Evolutionary conservation across 2,329 filamentous ascomycete species (phyloP).

Genomic region (Paecilomyces dactylethromorphus): DNA sequence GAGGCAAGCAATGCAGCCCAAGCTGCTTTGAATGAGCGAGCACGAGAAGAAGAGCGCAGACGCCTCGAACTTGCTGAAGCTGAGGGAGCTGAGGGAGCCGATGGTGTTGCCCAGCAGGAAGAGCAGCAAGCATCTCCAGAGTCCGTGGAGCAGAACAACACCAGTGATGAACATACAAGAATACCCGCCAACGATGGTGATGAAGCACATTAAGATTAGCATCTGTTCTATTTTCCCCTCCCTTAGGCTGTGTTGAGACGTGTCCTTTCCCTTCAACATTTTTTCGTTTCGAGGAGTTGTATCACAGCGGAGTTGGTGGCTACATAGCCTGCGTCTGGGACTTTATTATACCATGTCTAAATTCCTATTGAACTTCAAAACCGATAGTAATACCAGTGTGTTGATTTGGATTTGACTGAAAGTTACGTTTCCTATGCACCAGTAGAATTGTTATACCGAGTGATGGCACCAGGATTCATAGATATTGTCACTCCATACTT

Average conservation of each 20-base stretch:
- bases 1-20: constrained; percentile 48
- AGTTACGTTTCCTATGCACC: neutral
- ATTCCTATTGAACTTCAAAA: neutral
- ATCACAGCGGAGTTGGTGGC: neutral
- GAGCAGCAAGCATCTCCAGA: neutral
- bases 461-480: too few species aligned
- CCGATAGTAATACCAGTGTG: neutral
- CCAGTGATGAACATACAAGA: neutral
- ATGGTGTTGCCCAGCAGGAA: constrained; percentile 5
- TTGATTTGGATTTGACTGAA: neutral
- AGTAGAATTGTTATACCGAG: neutral
- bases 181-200: neutral
- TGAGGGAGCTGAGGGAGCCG: constrained; percentile 3
- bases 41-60: constrained; percentile 17
- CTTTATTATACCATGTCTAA: neutral
- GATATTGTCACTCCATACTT: too few species aligned
- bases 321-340: neutral
- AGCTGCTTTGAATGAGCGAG: constrained; percentile 25
- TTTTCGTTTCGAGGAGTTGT: neutral
- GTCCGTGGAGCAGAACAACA: neutral
- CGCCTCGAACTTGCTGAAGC: constrained; percentile 6
- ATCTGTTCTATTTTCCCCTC: neutral
- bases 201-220: neutral
- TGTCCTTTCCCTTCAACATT: neutral
- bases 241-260: neutral